phyloP scores from a whole-genome alignment of 2,329 filamentous ascomycete genomes.

The Colletotrichum aenigma region DNA sequence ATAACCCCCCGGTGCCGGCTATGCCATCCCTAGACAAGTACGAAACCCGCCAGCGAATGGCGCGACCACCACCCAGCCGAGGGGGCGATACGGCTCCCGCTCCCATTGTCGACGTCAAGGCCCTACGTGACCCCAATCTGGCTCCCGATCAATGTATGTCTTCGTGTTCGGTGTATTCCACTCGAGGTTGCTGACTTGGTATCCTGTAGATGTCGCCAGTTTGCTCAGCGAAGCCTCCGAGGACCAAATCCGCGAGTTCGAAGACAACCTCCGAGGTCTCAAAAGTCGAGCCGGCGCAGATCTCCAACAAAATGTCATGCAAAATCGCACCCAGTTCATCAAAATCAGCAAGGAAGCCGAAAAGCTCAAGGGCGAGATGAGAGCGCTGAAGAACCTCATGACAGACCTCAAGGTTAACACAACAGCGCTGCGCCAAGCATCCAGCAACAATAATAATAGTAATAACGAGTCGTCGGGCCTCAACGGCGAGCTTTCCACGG shows the following conservation, averaged over 20 bases:
- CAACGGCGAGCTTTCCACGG: slow-evolving; percentile 56
- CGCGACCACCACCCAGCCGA: slow-evolving; percentile 59
- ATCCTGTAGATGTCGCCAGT: slow-evolving; percentile 61
- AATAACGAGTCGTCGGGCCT: slow-evolving; percentile 51
- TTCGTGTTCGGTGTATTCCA: not conserved
- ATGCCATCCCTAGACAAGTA: slow-evolving; percentile 67
- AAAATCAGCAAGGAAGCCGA: slow-evolving; percentile 99
- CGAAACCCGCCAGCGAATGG: slow-evolving; percentile 50
- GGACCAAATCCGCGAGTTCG: slow-evolving; percentile 83
- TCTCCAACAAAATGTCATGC: slow-evolving; percentile 93
- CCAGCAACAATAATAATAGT: slow-evolving; percentile 55
- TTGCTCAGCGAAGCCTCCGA: slow-evolving; percentile 86
- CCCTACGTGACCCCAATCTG: slow-evolving; percentile 79
- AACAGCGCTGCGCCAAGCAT: slow-evolving; percentile 65
- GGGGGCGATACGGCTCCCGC: slow-evolving; percentile 53
- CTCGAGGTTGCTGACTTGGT: slow-evolving; percentile 12
- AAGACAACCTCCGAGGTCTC: slow-evolving; percentile 75
- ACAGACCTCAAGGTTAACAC: slow-evolving; percentile 86
- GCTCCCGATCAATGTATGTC: slow-evolving; percentile 77
- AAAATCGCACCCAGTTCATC: slow-evolving; percentile 98
- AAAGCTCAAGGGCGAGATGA: slow-evolving; percentile 96
- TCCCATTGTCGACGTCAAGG: slow-evolving; percentile 76
- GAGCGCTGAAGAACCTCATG: slow-evolving; percentile 87
- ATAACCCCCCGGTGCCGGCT: slow-evolving; percentile 74
- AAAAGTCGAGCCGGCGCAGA: slow-evolving; percentile 81